phyloP scores from a whole-genome alignment of 148 eudicot genomes.

The Chenopodium berlandieri region DNA sequence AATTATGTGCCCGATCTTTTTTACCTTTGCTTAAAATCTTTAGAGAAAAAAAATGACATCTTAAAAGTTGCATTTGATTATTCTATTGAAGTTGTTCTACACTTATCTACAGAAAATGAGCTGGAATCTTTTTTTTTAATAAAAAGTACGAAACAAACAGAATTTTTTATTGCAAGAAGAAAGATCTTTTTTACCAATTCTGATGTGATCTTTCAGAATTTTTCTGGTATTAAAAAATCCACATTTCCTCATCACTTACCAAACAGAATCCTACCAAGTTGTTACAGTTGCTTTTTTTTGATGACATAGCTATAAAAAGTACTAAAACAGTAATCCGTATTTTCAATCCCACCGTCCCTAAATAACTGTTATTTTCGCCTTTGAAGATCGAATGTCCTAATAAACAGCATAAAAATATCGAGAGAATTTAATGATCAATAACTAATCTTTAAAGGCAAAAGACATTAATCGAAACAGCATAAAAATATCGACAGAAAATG shows the following conservation, averaged over 20 bases:
- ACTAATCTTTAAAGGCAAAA: too few relatives aligned
- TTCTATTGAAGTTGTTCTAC: neutral
- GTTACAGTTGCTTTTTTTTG: neutral
- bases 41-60: slow-evolving; percentile 10
- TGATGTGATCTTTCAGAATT: slow-evolving; percentile 13
- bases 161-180: slow-evolving; percentile 4
- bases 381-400: too few relatives aligned
- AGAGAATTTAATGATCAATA: too few relatives aligned
- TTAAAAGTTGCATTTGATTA: slow-evolving; percentile 23
- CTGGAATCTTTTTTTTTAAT: slow-evolving; percentile 2
- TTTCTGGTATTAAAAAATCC: slow-evolving; percentile 18
- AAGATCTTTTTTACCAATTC: slow-evolving; percentile 18
- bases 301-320: slow-evolving; percentile 4
- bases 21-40: neutral
- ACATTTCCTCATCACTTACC: slow-evolving; percentile 24
- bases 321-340: neutral
- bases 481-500: too few relatives aligned
- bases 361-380: too few relatives aligned
- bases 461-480: too few relatives aligned
- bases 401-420: too few relatives aligned
- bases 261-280: slow-evolving; percentile 14
- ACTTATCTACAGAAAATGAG: slow-evolving; percentile 25
- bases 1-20: slow-evolving; percentile 4
- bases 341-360: too few relatives aligned
- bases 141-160: slow-evolving; percentile 3